Evolutionary conservation across 176 grass and related monocot genomes (phyloP), one percentile per base, ranked within the genome.

Genomic region (Triticum turgidum): DNA sequence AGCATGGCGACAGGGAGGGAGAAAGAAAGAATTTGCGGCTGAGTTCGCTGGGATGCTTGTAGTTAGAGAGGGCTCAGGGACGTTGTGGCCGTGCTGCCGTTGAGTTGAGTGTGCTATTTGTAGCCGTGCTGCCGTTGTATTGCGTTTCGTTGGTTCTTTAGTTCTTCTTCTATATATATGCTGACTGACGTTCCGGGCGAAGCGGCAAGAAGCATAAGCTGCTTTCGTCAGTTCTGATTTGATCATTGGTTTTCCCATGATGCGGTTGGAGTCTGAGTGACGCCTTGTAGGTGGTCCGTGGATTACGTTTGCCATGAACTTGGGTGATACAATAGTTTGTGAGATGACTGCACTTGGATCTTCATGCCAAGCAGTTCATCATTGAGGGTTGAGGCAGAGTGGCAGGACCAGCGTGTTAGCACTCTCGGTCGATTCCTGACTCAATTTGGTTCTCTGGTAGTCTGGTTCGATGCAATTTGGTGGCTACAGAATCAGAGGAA

Each of bases 21-120:
- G 82, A 12, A 6, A 13, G 4, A 18, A 32, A 20, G 14, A 35
- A 61, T 29, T 69, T 33, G 44, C 75, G 35, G 80, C 20, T 78
- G 62, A 78, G 75, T 69, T 68, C 61, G 76, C 62, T 13, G 75
- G 66, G 67, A 67, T 74, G 58, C 5, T 52, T 87, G 80, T 84
- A 66, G 61, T 27, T 73, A 47, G 39, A 76, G 42, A 15, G 24
- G 59, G 67, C 59, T 80, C 59, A 45, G 70, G 63, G 11, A 13
- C 42, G 58, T 8, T 44, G 44, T 34, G 80, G 47, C 59, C 15
- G 12, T 14, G 21, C 65, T 18, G 44, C 44, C 44, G 34, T 25
- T 17, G 66, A 68, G 34, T 20, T 27, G 66, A 74, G 65, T 24
- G 74, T 35, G 42, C 24, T 82, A 72, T 59, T 37, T 35, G 83